These are phyloP conservation scores for Trametes elegans DNA, from an alignment of 768 basidiomycete genomes.

Conservation along the genomic window DNA sequence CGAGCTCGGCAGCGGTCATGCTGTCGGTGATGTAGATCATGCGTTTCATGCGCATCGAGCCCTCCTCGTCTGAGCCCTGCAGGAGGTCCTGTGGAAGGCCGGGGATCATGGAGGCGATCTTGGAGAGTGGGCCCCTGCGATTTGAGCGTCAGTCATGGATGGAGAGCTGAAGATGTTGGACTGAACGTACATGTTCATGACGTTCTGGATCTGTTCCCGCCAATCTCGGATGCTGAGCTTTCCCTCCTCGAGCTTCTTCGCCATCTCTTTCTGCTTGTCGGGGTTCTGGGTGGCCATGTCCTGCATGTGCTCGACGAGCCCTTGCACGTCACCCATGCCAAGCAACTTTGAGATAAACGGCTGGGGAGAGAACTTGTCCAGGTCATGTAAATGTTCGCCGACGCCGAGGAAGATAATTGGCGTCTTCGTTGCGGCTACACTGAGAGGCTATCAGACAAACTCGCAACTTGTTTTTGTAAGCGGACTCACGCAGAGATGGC, in stretches of 20 bases:
- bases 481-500: conserved; percentile 98
- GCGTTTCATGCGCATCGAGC: conserved; percentile 85
- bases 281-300: conserved; percentile 91
- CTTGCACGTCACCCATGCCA: conserved; percentile 95
- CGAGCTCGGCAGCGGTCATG: conserved; percentile 91
- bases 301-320: conserved; percentile 98
- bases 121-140: conserved; percentile 93
- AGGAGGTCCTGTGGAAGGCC: conserved; percentile 90
- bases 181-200: conserved; percentile 88
- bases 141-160: conserved; percentile 18
- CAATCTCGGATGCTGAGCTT: conserved; percentile 96
- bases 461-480: no score
- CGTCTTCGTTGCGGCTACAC: conserved; percentile 97
- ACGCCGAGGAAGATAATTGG: conserved; percentile 99
- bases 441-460: no score
- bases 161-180: neutral
- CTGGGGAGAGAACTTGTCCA: conserved; percentile 93
- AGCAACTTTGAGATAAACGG: conserved; percentile 97
- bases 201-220: conserved; percentile 95
- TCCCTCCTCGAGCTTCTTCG: conserved; percentile 95
- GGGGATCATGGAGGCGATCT: conserved; percentile 99
- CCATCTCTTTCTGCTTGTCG: conserved; percentile 97
- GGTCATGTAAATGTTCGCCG: conserved; percentile 96
- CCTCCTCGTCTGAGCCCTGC: conserved; percentile 93
- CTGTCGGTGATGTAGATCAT: conserved; percentile 99